Percentiles rank a stretch among this genome's conserved stretches.
These are phyloP conservation scores for Keithomyces neogunnii DNA, from an alignment of 2,329 filamentous ascomycete genomes.

Conservation along the genomic window DNA sequence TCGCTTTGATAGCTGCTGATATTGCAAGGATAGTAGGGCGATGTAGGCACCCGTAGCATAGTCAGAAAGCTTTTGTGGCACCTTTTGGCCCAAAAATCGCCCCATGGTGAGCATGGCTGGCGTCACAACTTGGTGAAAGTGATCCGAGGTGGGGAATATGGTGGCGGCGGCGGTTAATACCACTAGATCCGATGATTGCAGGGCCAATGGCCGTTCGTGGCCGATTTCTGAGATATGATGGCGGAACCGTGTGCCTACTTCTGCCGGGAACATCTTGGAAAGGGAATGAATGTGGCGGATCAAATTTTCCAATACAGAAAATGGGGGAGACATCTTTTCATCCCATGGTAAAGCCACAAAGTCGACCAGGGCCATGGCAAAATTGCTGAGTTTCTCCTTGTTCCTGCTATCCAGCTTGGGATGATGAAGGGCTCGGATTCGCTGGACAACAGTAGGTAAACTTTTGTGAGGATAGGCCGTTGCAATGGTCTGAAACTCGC, in stretches of 20 bases:
- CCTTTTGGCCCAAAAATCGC: constrained; percentile 72
- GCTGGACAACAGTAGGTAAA: constrained; percentile 71
- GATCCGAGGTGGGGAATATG: constrained; percentile 91
- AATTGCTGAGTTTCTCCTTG: constrained; percentile 69
- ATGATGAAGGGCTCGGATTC: constrained; percentile 87
- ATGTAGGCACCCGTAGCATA: constrained; percentile 69
- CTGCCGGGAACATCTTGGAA: constrained; percentile 73
- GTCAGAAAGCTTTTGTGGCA: constrained; percentile 56
- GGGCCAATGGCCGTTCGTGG: constrained; percentile 38
- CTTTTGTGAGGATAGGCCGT: constrained; percentile 53
- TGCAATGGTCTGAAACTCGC: constrained; percentile 62
- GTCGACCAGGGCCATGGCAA: constrained; percentile 58
- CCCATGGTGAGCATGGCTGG: constrained; percentile 80
- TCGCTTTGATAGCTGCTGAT: constrained; percentile 74
- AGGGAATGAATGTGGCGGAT: constrained; percentile 90
- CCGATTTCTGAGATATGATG: constrained; percentile 55
- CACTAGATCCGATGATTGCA: constrained; percentile 63
- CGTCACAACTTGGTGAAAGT: constrained; percentile 92
- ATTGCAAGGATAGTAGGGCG: constrained; percentile 71
- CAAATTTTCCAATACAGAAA: constrained; percentile 66
- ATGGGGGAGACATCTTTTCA: constrained; percentile 40
- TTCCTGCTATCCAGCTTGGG: constrained; percentile 78
- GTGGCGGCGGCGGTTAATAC: constrained; percentile 76
- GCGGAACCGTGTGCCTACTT: constrained; percentile 71
- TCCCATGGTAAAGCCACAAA: constrained; percentile 44